A percentile compares a stretch with the other conserved stretches of the same genome.
Evolutionary conservation across 164 flowering plant species (phyloP).

Genomic region (Magnolia officinalis): DNA sequence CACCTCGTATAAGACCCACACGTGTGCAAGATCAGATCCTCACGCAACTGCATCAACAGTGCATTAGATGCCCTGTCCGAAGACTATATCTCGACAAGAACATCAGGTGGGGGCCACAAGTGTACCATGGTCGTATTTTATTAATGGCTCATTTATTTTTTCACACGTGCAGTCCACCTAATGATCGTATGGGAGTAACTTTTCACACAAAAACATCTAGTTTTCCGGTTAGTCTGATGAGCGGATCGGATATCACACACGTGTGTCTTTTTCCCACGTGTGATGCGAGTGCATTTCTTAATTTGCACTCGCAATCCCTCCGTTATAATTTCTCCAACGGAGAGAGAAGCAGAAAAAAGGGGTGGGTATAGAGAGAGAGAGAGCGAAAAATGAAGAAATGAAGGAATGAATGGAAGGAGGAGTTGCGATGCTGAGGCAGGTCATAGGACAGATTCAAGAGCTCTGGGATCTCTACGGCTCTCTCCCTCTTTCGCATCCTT

Average conservation of each 20-base stretch:
- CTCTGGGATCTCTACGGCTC: constrained; percentile 56
- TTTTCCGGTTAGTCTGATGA: neutral
- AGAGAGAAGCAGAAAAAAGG: neutral
- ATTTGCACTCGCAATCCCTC: too few species aligned
- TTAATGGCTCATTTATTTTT: too few species aligned
- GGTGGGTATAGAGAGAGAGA: constrained; percentile 5
- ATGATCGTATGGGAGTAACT: neutral
- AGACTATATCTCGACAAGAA: neutral
- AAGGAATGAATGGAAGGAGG: constrained; percentile 52
- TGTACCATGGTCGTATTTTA: neutral
- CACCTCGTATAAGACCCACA: too few species aligned
- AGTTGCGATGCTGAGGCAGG: constrained; percentile 73
- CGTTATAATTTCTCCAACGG: too few species aligned
- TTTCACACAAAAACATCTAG: neutral
- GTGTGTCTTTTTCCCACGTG: neutral
- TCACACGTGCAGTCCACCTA: neutral
- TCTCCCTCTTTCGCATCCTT: constrained; percentile 24
- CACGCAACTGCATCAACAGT: too few species aligned
- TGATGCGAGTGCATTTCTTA: neutral
- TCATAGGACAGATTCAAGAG: constrained; percentile 79
- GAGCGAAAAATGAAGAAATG: constrained; percentile 6
- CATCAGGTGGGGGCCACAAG: neutral
- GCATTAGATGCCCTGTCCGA: too few species aligned
- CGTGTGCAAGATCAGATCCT: too few species aligned
- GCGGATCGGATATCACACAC: neutral